Base-by-base conservation (phyloP, 2,329 filamentous ascomycete species). In the Periconia sp. region DNA sequence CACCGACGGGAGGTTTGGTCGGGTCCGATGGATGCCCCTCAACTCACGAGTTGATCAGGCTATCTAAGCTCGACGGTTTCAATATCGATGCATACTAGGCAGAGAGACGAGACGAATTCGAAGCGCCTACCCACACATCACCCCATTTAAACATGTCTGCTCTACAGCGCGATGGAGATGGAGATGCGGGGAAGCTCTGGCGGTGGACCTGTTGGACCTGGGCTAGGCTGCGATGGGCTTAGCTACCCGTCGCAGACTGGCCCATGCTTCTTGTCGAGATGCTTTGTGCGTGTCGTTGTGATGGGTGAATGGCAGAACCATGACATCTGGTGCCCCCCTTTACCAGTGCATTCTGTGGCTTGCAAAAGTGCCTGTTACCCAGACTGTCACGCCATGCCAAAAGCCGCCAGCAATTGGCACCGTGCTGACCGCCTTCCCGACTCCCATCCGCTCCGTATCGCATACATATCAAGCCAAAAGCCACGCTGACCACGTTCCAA, bases 181-280 rank as follows among this genome's bases (percentile, higher is more conserved):
- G 45, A 55, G 54, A 60, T 60, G 58, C 56, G 58, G 58, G 56
- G 58, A 60, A 58, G 37, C 41, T 15, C 18, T 31, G 27, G 13
- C 18, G 27, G 46, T 23, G 15, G 23, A 13, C 10, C 27, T 13
- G 33, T 37, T 37, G 33, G 33, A 37, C 40, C 14, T 50, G 40
- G 47, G n/a, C 27, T 42, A 35, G 23, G 27, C 23, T 33, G 17
- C 27, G 20, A 18, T 45, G 20, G 44, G 46, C 30, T 35, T 33
- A 41, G 45, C 47, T 47, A 49, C 52, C 46, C 47, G 49, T 17
- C 19, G 19, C 23, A 5, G 30, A 37, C 13, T 9, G 23, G 31
- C 40, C 27, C 15, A 33, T 19, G 42, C 37, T 53, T 30, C 27
- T 50, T 31, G 35, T 18, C 27, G 49, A 52, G 33, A 41, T 53